Evolutionary conservation across 2,329 filamentous ascomycete genomes (phyloP), one percentile per base, ranked within the genome.

Genomic region (Stachybotrys echinatus): DNA sequence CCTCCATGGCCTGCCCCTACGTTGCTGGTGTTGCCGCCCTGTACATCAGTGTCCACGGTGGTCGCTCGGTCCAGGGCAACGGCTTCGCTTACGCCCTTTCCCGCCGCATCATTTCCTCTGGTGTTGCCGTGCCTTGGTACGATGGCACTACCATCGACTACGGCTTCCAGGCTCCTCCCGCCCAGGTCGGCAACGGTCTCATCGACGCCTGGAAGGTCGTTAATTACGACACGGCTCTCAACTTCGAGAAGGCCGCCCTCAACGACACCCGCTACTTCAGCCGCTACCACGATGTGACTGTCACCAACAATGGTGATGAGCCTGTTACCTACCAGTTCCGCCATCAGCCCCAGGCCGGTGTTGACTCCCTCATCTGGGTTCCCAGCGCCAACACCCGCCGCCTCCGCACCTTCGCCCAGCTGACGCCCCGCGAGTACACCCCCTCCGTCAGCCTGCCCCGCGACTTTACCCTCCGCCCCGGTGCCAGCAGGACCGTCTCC

Each of bases 1-100:
- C 75, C 0, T 75, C 72, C 2, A 77, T 78, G 75, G 69, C 74
- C 4, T 68, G 67, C 44, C 74, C 74, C 2, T 74, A 73, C 49
- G 64, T 74, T 6, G 74, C 74, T 21, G 74, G 72, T 23, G 62
- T 70, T 22, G 66, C 68, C 2, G 68, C 67, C 18, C 59, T 71
- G 17, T 70, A 65, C 42, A 62, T 70, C 46, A 52, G 62, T 7
- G 58, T 55, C 12, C 53, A 61, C 34, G 68, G 67, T 12, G 65
- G 67, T 4, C 65, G 64, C 7, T 49, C 50, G 3, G 51, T 56
- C 3, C 59, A 69, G 42, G 66, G 66, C 19, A 59, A 60, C 27
- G 61, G 52, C 8, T 64, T 63, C 20, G 65, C 62, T 6, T 54
- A 61, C 38, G 51, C 53, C 4, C 54, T 70, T 4, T 43, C 55